Evolutionary conservation across 495 filamentous ascomycete species (phyloP).

Genomic region (Talaromyces adpressus): DNA sequence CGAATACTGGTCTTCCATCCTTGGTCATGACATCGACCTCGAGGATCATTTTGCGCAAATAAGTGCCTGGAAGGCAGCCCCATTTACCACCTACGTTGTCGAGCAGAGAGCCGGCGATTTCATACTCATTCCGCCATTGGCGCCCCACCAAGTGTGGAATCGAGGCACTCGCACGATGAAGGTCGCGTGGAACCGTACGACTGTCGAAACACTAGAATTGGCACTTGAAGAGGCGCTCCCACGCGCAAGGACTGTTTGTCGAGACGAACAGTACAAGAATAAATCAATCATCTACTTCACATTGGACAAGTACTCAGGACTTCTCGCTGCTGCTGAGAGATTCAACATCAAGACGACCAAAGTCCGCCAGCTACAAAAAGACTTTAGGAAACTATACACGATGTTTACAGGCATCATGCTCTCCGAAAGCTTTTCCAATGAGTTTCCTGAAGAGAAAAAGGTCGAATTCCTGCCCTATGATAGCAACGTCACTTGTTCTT

Average conservation of each 20-base stretch:
- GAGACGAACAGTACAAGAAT: slow-evolving; percentile 99
- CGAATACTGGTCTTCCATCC: slow-evolving; percentile 83
- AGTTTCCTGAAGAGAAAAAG: slow-evolving; percentile 50
- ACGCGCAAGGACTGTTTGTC: slow-evolving; percentile 82
- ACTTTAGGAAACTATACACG: slow-evolving; percentile 71
- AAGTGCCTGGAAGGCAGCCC: slow-evolving; percentile 85
- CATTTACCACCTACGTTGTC: slow-evolving; percentile 85
- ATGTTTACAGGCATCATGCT: slow-evolving; percentile 72
- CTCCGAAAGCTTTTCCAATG: slow-evolving; percentile 72
- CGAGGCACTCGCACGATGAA: slow-evolving; percentile 92
- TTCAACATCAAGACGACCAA: slow-evolving; percentile 38
- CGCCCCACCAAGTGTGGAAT: slow-evolving; percentile 99
- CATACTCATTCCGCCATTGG: slow-evolving; percentile 88
- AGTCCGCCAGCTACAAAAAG: slow-evolving; percentile 59
- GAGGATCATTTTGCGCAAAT: slow-evolving; percentile 94
- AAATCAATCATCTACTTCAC: slow-evolving; percentile 90
- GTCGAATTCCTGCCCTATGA: slow-evolving; percentile 72
- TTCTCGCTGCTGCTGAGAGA: slow-evolving; percentile 44
- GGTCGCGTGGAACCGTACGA: slow-evolving; percentile 96
- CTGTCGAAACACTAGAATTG: slow-evolving; percentile 79
- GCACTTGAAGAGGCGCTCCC: slow-evolving; percentile 82
- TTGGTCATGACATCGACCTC: slow-evolving; percentile 93
- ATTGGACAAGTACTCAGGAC: slow-evolving; percentile 64
- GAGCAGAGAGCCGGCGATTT: slow-evolving; percentile 93
- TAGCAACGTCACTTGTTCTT: slow-evolving; percentile 88